Percentiles rank a stretch among this genome's conserved stretches.
Conservation (phyloP, 129 eudicot genomes). For the Glebionis coronaria region DNA sequence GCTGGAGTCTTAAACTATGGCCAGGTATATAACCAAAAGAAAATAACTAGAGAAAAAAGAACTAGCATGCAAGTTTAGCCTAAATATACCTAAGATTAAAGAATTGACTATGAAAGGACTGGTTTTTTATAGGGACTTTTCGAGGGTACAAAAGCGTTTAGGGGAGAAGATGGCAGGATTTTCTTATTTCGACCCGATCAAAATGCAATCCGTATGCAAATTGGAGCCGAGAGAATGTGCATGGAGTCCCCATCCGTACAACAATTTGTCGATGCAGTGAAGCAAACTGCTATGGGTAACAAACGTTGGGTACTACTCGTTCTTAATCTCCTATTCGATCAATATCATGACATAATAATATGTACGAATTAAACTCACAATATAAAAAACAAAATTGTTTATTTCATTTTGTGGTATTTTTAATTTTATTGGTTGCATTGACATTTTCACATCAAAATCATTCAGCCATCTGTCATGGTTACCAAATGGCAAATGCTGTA, state of each 20-base stretch:
- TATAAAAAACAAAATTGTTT: background rate
- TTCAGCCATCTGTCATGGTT: background rate
- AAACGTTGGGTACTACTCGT: conserved; percentile 66
- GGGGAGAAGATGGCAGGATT: conserved; percentile 64
- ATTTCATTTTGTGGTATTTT: background rate
- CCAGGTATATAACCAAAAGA: conserved; percentile 47
- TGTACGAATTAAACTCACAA: too few species aligned
- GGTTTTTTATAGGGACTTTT: conserved; percentile 53
- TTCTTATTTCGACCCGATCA: conserved; percentile 75
- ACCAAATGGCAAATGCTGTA: background rate
- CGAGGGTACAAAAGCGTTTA: conserved; percentile 81
- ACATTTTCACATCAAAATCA: background rate
- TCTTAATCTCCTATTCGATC: background rate
- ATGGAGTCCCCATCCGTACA: conserved; percentile 74
- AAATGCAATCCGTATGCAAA: conserved; percentile 81
- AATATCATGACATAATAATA: background rate
- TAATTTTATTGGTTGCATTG: background rate
- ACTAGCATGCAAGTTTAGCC: too few species aligned
- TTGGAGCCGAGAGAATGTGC: conserved; percentile 94
- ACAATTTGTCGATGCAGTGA: conserved; percentile 80
- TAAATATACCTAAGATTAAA: too few species aligned
- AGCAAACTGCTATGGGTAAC: conserved; percentile 74
- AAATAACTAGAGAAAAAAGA: background rate
- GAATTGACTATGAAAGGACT: too few species aligned
- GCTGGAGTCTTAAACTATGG: conserved; percentile 93